Conservation (phyloP, 2,329 filamentous ascomycete species). For the Lecanicillium sp. region DNA sequence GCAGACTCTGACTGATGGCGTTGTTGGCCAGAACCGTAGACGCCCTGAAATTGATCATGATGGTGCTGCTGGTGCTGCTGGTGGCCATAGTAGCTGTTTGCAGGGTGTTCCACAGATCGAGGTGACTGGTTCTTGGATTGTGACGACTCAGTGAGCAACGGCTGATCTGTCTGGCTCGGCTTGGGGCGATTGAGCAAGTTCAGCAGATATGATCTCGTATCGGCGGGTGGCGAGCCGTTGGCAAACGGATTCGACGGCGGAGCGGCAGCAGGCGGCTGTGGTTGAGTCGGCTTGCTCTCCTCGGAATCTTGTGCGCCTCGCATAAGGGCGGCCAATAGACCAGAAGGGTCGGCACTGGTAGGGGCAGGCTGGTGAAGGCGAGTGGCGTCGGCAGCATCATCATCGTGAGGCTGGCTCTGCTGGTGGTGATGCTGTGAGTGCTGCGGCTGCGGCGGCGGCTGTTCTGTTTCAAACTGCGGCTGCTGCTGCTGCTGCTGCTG, state of each 20-base stretch:
- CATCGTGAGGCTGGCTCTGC: slow-evolving; percentile 3
- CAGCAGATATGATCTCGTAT: slow-evolving; percentile 79
- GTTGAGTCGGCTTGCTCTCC: slow-evolving; percentile 22
- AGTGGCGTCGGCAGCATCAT: slow-evolving; percentile 21
- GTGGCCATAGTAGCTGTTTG: slow-evolving; percentile 20
- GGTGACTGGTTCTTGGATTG: slow-evolving; percentile 33
- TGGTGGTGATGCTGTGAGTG: slow-evolving; percentile 13
- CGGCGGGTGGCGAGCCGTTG: slow-evolving; percentile 46
- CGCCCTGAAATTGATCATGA: slow-evolving; percentile 13
- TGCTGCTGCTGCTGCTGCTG: slow-evolving; percentile 26
- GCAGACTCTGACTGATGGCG: slow-evolving; percentile 11
- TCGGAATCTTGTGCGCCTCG: slow-evolving; percentile 45
- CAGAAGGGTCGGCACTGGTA: slow-evolving; percentile 45
- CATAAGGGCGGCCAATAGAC: slow-evolving; percentile 53
- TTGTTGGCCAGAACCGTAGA: slow-evolving; percentile 7
- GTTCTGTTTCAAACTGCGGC: slow-evolving; percentile 11
- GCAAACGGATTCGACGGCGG: slow-evolving; percentile 31
- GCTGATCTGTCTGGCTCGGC: slow-evolving; percentile 49
- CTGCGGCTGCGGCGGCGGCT: slow-evolving; percentile 16
- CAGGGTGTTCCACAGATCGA: slow-evolving; percentile 27
- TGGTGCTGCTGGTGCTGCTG: slow-evolving; percentile 20
- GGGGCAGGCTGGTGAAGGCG: slow-evolving; percentile 50
- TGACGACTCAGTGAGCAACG: slow-evolving; percentile 27
- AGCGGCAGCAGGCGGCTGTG: slow-evolving; percentile 14
- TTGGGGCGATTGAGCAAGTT: slow-evolving; percentile 77